These are phyloP conservation scores for Penicillium coffeae DNA, from an alignment of 495 filamentous ascomycete species.

Conservation along the genomic window DNA sequence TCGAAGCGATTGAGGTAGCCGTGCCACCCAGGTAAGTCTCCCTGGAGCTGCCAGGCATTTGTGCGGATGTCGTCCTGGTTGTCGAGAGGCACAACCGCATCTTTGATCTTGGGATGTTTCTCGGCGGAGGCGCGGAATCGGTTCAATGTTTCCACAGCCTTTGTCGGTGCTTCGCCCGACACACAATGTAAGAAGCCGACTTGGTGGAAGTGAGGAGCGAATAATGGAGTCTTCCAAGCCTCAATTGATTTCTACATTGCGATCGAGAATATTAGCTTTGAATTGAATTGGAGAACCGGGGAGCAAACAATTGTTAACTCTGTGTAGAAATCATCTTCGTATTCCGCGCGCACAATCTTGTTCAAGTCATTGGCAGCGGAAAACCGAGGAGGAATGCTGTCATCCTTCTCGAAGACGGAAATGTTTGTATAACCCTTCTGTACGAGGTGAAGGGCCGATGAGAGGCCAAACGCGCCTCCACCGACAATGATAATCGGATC, in stretches of 20 bases:
- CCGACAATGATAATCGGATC: conserved; percentile 34
- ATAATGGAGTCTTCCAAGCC: conserved; percentile 49
- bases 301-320: conserved; percentile 31
- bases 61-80: conserved; percentile 33
- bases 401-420: conserved; percentile 28
- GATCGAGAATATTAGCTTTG: not conserved
- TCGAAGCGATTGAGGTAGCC: conserved; percentile 54
- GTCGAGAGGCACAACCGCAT: conserved; percentile 33
- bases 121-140: conserved; percentile 43
- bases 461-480: conserved; percentile 48
- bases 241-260: conserved; percentile 43
- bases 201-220: conserved; percentile 51
- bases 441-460: conserved; percentile 46
- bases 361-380: conserved; percentile 52
- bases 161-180: conserved; percentile 42
- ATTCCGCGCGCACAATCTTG: conserved; percentile 54
- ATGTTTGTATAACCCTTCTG: conserved; percentile 44
- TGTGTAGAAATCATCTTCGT: conserved; percentile 53
- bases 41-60: conserved; percentile 41
- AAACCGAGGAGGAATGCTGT: conserved; percentile 18
- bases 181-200: conserved; percentile 51
- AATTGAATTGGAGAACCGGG: not conserved
- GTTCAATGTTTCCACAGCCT: conserved; percentile 43
- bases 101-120: conserved; percentile 28
- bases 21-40: conserved; percentile 47